Conservation (phyloP, 129 eudicot species). For the Artemisia argyi region DNA sequence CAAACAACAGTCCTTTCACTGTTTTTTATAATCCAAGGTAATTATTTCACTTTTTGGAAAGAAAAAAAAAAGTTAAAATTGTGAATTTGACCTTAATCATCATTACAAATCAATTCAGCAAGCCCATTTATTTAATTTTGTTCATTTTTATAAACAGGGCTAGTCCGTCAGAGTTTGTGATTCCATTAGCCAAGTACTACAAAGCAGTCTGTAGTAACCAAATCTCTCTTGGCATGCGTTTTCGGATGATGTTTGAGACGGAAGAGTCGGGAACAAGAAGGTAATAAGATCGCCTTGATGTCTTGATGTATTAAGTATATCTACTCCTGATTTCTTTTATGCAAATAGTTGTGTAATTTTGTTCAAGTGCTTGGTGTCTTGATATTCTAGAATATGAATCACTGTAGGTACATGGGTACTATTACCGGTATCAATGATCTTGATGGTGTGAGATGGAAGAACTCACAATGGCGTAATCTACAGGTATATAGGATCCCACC, state of each 20-base stretch:
- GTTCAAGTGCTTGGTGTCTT: background rate
- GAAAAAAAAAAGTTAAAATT: background rate
- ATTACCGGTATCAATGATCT: conserved; percentile 88
- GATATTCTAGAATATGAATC: background rate
- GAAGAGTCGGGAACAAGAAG: conserved; percentile 97
- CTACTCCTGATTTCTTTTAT: background rate
- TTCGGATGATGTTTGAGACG: conserved; percentile 97
- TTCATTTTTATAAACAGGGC: conserved; percentile 56
- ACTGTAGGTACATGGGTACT: conserved; percentile 94
- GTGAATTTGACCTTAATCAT: background rate
- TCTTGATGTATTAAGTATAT: background rate
- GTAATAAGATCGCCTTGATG: conserved; percentile 28
- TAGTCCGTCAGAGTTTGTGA: conserved; percentile 93
- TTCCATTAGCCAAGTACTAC: conserved; percentile 92
- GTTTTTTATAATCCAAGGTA: conserved; percentile 95
- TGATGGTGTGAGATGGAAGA: conserved; percentile 92
- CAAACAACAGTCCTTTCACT: conserved; percentile 88
- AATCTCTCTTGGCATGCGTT: conserved; percentile 95
- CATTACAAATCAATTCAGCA: conserved; percentile 1
- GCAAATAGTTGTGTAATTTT: background rate
- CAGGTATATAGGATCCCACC: conserved; percentile 52
- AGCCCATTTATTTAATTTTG: background rate
- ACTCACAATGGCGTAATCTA: conserved; percentile 96
- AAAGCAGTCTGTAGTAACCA: conserved; percentile 78
- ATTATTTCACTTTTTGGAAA: background rate